A percentile compares a stretch with the other conserved stretches of the same genome.
Conservation (phyloP, 805 yeast genomes). For the Saturnispora sekii region DNA sequence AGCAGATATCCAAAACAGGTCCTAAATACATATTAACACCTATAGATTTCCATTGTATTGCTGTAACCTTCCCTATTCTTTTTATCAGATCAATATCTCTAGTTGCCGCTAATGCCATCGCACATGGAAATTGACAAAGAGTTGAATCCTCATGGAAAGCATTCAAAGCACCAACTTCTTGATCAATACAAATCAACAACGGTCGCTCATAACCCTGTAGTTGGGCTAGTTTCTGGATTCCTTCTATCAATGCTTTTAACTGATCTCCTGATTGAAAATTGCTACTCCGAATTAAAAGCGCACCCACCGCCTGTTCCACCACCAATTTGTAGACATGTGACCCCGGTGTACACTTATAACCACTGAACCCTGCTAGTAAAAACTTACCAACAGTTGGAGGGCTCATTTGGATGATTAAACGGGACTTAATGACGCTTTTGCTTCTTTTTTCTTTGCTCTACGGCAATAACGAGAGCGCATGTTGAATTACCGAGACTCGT, state of each 20-base stretch:
- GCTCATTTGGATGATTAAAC: no score
- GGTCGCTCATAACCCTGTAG: conserved; percentile 43
- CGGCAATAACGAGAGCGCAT: no score
- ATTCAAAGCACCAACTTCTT: conserved; percentile 57
- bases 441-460: no score
- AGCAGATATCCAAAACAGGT: conserved; percentile 53
- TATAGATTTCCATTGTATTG: conserved; percentile 40
- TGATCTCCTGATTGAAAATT: conserved; percentile 42
- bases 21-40: conserved; percentile 50
- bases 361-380: conserved; percentile 51
- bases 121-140: conserved; percentile 52
- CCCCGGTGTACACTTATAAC: conserved; percentile 37
- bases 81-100: conserved; percentile 39
- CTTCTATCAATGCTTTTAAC: conserved; percentile 38
- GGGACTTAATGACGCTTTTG: no score
- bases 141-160: conserved; percentile 42
- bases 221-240: conserved; percentile 45
- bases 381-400: conserved; percentile 34
- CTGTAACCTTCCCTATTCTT: conserved; percentile 44
- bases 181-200: conserved; percentile 47
- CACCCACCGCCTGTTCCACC: conserved; percentile 39
- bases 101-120: conserved; percentile 54
- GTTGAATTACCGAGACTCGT: no score
- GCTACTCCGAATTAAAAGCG: conserved; percentile 42
- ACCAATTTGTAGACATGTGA: conserved; percentile 42